These are phyloP conservation scores for Suillus luteus DNA, from an alignment of 768 basidiomycete species.

Conservation along the genomic window DNA sequence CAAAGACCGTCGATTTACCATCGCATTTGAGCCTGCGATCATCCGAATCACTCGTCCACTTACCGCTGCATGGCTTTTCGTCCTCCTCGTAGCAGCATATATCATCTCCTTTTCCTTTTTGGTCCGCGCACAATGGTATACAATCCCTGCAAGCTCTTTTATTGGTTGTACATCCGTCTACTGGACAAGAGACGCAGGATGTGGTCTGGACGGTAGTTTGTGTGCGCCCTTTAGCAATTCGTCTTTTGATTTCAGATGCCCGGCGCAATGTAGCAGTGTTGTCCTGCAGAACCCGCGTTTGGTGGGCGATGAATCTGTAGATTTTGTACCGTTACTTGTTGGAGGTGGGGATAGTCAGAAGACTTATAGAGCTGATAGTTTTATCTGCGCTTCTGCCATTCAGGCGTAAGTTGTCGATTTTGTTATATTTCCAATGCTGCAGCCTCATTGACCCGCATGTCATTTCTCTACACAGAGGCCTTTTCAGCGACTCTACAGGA, in stretches of 20 bases:
- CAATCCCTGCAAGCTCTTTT: conserved; percentile 63
- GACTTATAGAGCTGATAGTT: conserved; percentile 84
- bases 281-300: conserved; percentile 74
- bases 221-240: conserved; percentile 67
- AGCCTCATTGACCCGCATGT: conserved; percentile 14
- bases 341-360: conserved; percentile 76
- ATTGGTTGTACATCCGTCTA: conserved; percentile 70
- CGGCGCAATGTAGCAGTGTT: conserved; percentile 64
- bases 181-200: conserved; percentile 69
- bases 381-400: conserved; percentile 81
- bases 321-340: conserved; percentile 74
- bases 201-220: conserved; percentile 66
- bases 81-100: conserved; percentile 58
- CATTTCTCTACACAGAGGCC: conserved; percentile 46
- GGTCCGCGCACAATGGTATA: conserved; percentile 69
- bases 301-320: conserved; percentile 65
- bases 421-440: neutral
- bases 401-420: conserved; percentile 60
- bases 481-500: conserved; percentile 62
- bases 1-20: conserved; percentile 36
- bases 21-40: conserved; percentile 57
- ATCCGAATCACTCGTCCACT: conserved; percentile 53
- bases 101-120: conserved; percentile 76
- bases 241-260: conserved; percentile 78
- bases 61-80: conserved; percentile 54